Evolutionary conservation across 371 early-diverging fungal species (phyloP), one percentile per base, ranked within the genome.

Genomic region (Mucor circinelloides): DNA sequence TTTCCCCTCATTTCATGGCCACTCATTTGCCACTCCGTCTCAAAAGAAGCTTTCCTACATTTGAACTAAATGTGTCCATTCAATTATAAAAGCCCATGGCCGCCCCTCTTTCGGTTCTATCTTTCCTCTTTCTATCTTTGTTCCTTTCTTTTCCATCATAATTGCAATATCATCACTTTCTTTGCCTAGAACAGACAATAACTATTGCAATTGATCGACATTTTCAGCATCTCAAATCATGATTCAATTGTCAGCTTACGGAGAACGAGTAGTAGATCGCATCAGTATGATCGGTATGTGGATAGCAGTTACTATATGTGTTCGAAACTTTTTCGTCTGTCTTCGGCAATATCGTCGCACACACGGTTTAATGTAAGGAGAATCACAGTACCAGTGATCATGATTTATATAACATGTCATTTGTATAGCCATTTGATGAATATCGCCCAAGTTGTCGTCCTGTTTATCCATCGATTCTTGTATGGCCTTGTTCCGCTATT

Each of bases 261-360:
- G 66, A 23, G 77, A 65, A 15, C 67, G 80, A 61, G 74, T 82
- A 10, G 42, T 82, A 23, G 80, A 82, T 64, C 73, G 82, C 21
- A 68, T 82, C 42, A 79, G 73, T 44, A 74, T 82, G 77, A 73
- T 82, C 38, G 78, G 80, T 19, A 78, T 75, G 75, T 82, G 80
- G 75, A n/a, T 79, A 30, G 80, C 79, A 9, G 71, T 78, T 5
- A 48, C 70, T 3, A 57, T 82, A 21, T 75, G 73, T 68, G 46
- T 78, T 34, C 70, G 80, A 27, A 82, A 82, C 44, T 77, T 79
- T 31, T 28, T 67, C n/a, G 69, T 82, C 7, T 77, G 80, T 62
- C 64, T 71, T 42, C 66, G 71, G 34, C 80, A 82, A 68, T 82
- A 79, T 58, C 58, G 64, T 60, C 80, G 80, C 38, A 78, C 80